Conservation (phyloP, 1,139 yeast species). For the Candida sp. region DNA sequence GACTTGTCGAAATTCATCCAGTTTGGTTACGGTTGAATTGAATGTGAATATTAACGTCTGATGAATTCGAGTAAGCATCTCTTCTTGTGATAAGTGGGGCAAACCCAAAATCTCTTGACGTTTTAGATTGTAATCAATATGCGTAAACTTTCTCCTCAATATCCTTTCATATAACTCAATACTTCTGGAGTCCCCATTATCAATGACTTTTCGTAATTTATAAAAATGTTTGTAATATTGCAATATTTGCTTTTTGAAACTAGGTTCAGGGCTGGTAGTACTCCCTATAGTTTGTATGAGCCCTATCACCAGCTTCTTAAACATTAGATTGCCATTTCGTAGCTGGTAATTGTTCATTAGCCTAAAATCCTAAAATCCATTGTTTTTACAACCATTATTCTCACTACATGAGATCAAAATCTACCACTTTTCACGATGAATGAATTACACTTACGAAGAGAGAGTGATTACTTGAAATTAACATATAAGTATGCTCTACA, state of each 20-base stretch:
- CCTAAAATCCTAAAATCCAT: too few species aligned
- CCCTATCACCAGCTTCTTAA: constrained; percentile 6
- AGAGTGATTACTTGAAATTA: constrained; percentile 11
- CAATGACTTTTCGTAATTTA: constrained; percentile 26
- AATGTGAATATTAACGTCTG: constrained; percentile 38
- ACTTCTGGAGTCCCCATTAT: constrained; percentile 6
- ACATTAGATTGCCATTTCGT: constrained; percentile 4
- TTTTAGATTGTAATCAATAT: constrained; percentile 17
- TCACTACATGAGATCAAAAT: background rate
- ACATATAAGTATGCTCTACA: constrained; percentile 7
- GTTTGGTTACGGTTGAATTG: constrained; percentile 30
- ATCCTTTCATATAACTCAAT: constrained; percentile 13
- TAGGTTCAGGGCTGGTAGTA: constrained; percentile 10
- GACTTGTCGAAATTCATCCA: constrained; percentile 11
- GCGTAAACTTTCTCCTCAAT: constrained; percentile 22
- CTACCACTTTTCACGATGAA: constrained; percentile 6
- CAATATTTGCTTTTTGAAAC: constrained; percentile 11
- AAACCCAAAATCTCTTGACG: constrained; percentile 12
- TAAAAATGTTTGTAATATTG: constrained; percentile 30
- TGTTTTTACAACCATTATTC: constrained; percentile 2
- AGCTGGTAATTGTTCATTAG: constrained; percentile 1
- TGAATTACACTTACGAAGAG: constrained; percentile 7
- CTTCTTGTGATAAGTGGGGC: constrained; percentile 8
- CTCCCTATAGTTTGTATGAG: background rate
- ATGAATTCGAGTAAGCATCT: constrained; percentile 20